Percentiles rank a stretch among this genome's conserved stretches.
These are phyloP conservation scores for Globisporangium canariense DNA, from an alignment of 352 stramenopile genomes.

Conservation along the genomic window DNA sequence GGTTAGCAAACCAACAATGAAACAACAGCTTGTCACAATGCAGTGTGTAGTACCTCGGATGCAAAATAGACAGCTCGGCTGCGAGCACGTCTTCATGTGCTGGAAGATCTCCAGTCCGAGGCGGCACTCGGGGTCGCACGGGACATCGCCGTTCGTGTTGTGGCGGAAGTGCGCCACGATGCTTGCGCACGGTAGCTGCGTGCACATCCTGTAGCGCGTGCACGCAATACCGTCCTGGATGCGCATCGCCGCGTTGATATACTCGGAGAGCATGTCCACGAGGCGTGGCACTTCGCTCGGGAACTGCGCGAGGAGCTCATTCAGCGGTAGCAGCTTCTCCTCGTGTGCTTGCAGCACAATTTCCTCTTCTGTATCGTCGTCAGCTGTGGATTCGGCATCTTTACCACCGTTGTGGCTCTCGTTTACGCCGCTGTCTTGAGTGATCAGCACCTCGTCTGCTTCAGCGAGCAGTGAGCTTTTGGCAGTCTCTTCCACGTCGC, in stretches of 20 bases:
- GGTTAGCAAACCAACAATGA: neutral
- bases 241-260: conserved; percentile 28
- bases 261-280: conserved; percentile 31
- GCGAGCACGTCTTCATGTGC: conserved; percentile 26
- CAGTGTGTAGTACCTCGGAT: conserved; percentile 24
- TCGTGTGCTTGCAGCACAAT: neutral
- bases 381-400: neutral
- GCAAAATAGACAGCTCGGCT: conserved; percentile 27
- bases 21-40: neutral
- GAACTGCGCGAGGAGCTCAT: conserved; percentile 25
- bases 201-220: conserved; percentile 23
- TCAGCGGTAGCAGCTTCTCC: conserved; percentile 14
- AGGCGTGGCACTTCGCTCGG: conserved; percentile 22
- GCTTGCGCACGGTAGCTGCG: conserved; percentile 19
- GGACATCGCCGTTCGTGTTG: conserved; percentile 12
- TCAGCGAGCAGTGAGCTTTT: neutral
- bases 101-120: conserved; percentile 22
- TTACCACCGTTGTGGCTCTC: neutral
- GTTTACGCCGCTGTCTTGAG: neutral
- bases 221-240: conserved; percentile 32
- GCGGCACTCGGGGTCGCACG: conserved; percentile 25
- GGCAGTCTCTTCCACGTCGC: neutral
- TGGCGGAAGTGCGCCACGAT: conserved; percentile 22
- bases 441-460: neutral
- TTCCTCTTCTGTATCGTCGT: conserved; percentile 3